Base-by-base conservation (phyloP, 768 basidiomycete species). In the Piloderma croceum region DNA sequence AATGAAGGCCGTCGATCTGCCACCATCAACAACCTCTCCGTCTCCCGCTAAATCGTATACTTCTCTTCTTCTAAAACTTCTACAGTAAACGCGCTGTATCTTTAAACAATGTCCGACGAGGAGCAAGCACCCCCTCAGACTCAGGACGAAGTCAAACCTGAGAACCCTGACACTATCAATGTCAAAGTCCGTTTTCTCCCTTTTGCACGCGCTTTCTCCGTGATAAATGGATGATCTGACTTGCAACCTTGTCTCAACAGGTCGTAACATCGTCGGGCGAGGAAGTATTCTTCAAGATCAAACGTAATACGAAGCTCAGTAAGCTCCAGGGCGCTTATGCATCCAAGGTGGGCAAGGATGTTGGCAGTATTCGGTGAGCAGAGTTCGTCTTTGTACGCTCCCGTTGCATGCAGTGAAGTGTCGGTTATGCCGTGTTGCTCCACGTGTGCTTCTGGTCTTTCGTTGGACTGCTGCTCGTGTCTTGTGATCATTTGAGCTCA, bases 211-310 rank as follows among this genome's bases (percentile, higher is more conserved):
- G n/a, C n/a, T n/a, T n/a, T n/a, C n/a, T n/a, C n/a, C n/a, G n/a
- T n/a, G n/a, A n/a, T n/a, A n/a, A n/a, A n/a, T n/a, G n/a, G n/a
- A n/a, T n/a, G n/a, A n/a, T n/a, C n/a, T n/a, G n/a, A n/a, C n/a
- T n/a, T n/a, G n/a, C n/a, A n/a, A n/a, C n/a, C n/a, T n/a, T n/a
- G n/a, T n/a, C n/a, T n/a, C n/a, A n/a, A n/a, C 31, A 77, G 75
- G 75, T 77, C 43, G 62, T 71, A 24, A 69, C 69, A n/a, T 65
- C 74, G 31, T 54, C 60, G 6, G 78, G 77, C 31, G 76, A 81
- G 24, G 80, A 82, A 56, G 77, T 82, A n/a, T 82, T 76, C 62
- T 82, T 82, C 69, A 82, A 82, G 65, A 81, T 82, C 61, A 82
- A 82, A 65, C 71, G 75, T 54, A 76, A 70, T 44, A 82, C 80